Evolutionary conservation across 2,329 filamentous ascomycete genomes (phyloP).

Genomic region (Coniochaeta sp.): DNA sequence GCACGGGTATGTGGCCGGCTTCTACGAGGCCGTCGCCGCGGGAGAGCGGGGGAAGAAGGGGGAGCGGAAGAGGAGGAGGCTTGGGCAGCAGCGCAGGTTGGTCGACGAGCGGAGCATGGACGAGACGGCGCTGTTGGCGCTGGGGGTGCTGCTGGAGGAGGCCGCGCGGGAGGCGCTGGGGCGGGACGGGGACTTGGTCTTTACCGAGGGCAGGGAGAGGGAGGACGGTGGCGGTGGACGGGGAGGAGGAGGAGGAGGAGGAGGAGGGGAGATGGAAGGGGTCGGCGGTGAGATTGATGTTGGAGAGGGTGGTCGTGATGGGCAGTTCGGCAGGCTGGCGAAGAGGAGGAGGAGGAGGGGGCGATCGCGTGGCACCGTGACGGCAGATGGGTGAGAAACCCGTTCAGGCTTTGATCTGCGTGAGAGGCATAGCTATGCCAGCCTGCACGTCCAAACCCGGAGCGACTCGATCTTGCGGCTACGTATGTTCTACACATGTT

Average conservation of each 20-base stretch:
- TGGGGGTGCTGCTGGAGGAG: conserved; percentile 72
- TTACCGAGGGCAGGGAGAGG: conserved; percentile 49
- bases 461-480: no score
- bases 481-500: no score
- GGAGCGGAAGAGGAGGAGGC: conserved; percentile 6
- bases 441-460: no score
- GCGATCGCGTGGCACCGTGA: no score
- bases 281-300: background rate
- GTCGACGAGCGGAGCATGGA: conserved; percentile 60
- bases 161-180: conserved; percentile 54
- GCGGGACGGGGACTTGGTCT: conserved; percentile 60
- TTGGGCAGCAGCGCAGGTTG: no score
- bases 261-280: background rate
- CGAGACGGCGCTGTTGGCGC: conserved; percentile 67
- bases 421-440: no score
- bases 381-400: no score
- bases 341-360: background rate
- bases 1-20: conserved; percentile 61
- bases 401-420: no score
- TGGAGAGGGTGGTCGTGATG: background rate
- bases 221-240: conserved; percentile 21
- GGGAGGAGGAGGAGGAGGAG: background rate
- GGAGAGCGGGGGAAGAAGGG: conserved; percentile 5
- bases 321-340: background rate
- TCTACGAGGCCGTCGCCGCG: conserved; percentile 43